These are phyloP conservation scores for Neurospora discreta DNA, from an alignment of 495 filamentous ascomycete species.

Conservation along the genomic window DNA sequence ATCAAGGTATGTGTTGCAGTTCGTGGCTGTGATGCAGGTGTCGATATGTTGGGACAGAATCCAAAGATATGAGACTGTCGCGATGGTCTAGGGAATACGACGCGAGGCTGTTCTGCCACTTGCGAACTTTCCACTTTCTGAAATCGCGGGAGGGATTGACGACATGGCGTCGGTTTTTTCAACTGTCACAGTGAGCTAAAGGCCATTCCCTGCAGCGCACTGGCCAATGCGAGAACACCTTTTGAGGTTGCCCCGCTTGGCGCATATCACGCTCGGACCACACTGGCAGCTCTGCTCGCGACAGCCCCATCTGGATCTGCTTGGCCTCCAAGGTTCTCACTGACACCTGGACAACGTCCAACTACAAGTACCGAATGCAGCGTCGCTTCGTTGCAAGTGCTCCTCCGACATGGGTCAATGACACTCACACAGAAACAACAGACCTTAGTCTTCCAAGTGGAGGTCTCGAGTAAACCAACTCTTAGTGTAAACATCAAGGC, in stretches of 20 bases:
- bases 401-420: not conserved
- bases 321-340: not conserved
- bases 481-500: not conserved
- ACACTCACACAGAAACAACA: not conserved
- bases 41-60: not conserved
- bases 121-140: not conserved
- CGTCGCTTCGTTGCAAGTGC: not conserved
- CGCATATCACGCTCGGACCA: not conserved
- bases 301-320: not conserved
- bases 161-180: not conserved
- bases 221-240: not conserved
- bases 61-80: not conserved
- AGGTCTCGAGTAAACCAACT: not conserved
- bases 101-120: conserved; percentile 2
- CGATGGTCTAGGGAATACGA: not conserved
- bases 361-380: not conserved
- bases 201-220: not conserved
- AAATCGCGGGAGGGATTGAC: not conserved
- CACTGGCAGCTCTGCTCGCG: not conserved
- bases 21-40: not conserved
- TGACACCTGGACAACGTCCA: not conserved
- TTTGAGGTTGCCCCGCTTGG: not conserved
- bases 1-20: not conserved
- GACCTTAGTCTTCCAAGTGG: not conserved
- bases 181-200: not conserved